Conservation (phyloP, 78 protist species). For the Pigoraptor vietnamica region DNA sequence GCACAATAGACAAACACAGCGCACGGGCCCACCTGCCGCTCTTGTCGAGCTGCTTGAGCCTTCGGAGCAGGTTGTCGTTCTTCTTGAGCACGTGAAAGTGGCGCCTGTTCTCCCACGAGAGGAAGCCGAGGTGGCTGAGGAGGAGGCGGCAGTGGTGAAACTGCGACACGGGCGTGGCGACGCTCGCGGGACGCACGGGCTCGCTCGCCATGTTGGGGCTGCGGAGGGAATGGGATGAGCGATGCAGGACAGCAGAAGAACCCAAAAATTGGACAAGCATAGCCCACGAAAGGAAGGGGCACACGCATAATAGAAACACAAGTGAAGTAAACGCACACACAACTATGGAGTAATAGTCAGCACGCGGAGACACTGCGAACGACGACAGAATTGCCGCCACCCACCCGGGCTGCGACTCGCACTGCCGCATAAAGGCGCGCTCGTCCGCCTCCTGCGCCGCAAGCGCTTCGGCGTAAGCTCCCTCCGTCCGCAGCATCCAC, state of each 20-base stretch:
- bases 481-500: not conserved
- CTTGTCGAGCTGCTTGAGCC: conserved; percentile 13
- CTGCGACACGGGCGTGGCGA: not conserved
- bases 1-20: not conserved
- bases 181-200: not conserved
- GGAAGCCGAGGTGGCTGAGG: conserved; percentile 26
- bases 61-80: conserved; percentile 1
- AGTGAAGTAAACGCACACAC: too few relatives aligned
- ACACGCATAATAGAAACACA: too few relatives aligned
- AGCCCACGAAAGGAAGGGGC: not conserved
- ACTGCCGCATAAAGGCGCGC: not conserved
- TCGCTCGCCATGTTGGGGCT: not conserved
- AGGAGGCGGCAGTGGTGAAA: conserved; percentile 12
- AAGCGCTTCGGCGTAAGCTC: not conserved
- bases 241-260: not conserved
- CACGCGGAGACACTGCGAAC: not conserved
- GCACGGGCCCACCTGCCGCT: not conserved
- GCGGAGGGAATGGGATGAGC: not conserved
- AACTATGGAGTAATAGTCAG: too few relatives aligned
- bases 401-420: not conserved
- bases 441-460: not conserved
- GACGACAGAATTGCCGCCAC: not conserved
- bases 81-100: conserved; percentile 26
- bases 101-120: conserved; percentile 25
- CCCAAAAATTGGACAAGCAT: not conserved